Evolutionary conservation across 768 basidiomycete species (phyloP).

Genomic region (Termitomyces heimii): DNA sequence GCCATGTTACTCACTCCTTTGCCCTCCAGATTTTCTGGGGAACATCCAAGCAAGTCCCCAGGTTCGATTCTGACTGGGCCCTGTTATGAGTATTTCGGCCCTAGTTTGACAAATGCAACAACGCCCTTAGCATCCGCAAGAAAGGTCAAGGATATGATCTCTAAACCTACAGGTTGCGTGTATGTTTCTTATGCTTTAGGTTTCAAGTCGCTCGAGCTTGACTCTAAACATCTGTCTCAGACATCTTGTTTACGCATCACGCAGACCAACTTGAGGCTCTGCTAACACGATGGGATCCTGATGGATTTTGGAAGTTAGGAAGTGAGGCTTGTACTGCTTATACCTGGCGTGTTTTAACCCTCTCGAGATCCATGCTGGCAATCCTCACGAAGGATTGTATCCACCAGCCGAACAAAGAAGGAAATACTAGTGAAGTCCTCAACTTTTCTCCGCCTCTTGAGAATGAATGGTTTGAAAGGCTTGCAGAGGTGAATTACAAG

Average conservation of each 20-base stretch:
- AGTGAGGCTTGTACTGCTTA: neutral
- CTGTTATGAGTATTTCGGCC: slow-evolving; percentile 56
- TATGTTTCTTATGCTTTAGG: slow-evolving; percentile 36
- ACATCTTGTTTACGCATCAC: slow-evolving; percentile 88
- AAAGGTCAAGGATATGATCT: slow-evolving; percentile 83
- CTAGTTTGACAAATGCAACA: slow-evolving; percentile 23
- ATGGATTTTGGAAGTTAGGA: slow-evolving; percentile 79
- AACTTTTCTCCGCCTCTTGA: slow-evolving; percentile 59
- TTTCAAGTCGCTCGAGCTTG: slow-evolving; percentile 18
- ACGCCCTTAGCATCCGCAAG: slow-evolving; percentile 29
- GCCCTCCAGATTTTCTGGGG: slow-evolving; percentile 63
- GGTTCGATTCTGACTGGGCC: slow-evolving; percentile 55
- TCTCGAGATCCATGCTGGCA: slow-evolving; percentile 76
- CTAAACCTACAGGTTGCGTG: slow-evolving; percentile 78
- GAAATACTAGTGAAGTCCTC: slow-evolving; percentile 73
- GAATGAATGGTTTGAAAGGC: slow-evolving; percentile 33
- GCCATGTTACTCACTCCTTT: slow-evolving; percentile 71
- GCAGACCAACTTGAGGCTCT: slow-evolving; percentile 85
- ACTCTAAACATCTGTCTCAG: slow-evolving; percentile 30
- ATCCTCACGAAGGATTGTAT: slow-evolving; percentile 80
- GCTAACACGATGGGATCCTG: slow-evolving; percentile 83
- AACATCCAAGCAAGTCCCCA: slow-evolving; percentile 25
- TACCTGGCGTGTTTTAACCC: slow-evolving; percentile 13
- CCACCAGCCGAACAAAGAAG: slow-evolving; percentile 58
- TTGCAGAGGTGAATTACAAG: slow-evolving; percentile 54